Percentiles rank a stretch among this genome's conserved stretches.
These are phyloP conservation scores for Curvularia verruculosa DNA, from an alignment of 2,329 filamentous ascomycete species.

Conservation along the genomic window DNA sequence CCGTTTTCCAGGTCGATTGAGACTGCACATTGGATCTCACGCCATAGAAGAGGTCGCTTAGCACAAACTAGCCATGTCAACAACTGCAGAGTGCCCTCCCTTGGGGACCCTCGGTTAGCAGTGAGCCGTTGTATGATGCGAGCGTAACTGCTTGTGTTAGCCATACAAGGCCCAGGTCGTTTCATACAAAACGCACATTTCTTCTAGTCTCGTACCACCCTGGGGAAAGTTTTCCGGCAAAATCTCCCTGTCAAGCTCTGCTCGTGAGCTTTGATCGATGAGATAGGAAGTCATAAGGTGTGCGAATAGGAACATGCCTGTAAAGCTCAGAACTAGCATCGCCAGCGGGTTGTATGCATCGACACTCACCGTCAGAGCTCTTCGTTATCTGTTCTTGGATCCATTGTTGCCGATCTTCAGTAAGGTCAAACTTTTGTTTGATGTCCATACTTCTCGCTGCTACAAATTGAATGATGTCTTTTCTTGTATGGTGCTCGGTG, in stretches of 20 bases:
- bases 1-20: slow-evolving; percentile 29
- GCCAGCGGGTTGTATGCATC: neutral
- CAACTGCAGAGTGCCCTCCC: slow-evolving; percentile 20
- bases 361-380: slow-evolving; percentile 29
- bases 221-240: slow-evolving; percentile 22
- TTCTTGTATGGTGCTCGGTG: slow-evolving; percentile 5
- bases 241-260: slow-evolving; percentile 24
- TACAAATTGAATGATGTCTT: slow-evolving; percentile 6
- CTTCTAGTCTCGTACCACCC: slow-evolving; percentile 15
- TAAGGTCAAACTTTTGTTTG: slow-evolving; percentile 17
- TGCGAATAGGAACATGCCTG: slow-evolving; percentile 19
- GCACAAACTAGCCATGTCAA: slow-evolving; percentile 39
- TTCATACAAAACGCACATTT: slow-evolving; percentile 24
- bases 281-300: slow-evolving; percentile 32
- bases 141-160: slow-evolving; percentile 24
- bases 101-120: slow-evolving; percentile 16
- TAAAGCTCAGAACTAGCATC: neutral
- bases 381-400: slow-evolving; percentile 26
- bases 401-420: slow-evolving; percentile 28
- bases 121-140: slow-evolving; percentile 28
- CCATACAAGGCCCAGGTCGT: neutral
- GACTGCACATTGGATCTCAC: slow-evolving; percentile 35
- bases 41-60: slow-evolving; percentile 35
- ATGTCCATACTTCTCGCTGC: slow-evolving; percentile 12
- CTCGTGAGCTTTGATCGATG: slow-evolving; percentile 19